Conservation (phyloP, 768 basidiomycete species). For the Lactarius tabidus region DNA sequence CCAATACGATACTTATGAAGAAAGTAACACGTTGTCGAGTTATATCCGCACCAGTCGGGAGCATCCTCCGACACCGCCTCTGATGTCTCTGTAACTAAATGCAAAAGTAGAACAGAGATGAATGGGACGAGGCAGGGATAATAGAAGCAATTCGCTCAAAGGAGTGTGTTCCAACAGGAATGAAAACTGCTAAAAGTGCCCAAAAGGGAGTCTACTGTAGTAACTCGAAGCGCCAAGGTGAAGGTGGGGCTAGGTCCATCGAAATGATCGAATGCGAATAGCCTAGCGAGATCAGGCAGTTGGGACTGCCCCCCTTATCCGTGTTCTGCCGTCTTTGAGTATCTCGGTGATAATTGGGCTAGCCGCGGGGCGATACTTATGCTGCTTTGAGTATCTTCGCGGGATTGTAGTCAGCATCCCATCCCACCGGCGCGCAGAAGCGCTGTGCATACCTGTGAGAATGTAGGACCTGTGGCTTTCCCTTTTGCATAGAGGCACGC, state of each 20-base stretch:
- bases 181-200: neutral
- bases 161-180: neutral
- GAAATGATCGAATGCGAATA: neutral
- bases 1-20: neutral
- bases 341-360: conserved; percentile 78
- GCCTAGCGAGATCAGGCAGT: conserved; percentile 8
- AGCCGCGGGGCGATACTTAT: conserved; percentile 79
- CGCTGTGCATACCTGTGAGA: conserved; percentile 52
- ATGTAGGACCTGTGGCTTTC: conserved; percentile 49
- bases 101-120: neutral
- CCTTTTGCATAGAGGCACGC: conserved; percentile 19
- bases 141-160: neutral
- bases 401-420: neutral
- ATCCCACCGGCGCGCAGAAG: neutral
- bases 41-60: neutral
- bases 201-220: neutral
- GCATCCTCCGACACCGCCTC: neutral
- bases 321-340: conserved; percentile 63
- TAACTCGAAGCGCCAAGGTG: neutral
- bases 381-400: conserved; percentile 74
- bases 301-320: conserved; percentile 66
- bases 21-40: neutral
- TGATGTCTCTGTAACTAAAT: neutral
- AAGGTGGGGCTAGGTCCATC: neutral
- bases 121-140: neutral